A percentile compares a stretch with the other conserved stretches of the same genome.
These are phyloP conservation scores for Agrocybe chaxingu DNA, from an alignment of 768 basidiomycete genomes.

Conservation along the genomic window DNA sequence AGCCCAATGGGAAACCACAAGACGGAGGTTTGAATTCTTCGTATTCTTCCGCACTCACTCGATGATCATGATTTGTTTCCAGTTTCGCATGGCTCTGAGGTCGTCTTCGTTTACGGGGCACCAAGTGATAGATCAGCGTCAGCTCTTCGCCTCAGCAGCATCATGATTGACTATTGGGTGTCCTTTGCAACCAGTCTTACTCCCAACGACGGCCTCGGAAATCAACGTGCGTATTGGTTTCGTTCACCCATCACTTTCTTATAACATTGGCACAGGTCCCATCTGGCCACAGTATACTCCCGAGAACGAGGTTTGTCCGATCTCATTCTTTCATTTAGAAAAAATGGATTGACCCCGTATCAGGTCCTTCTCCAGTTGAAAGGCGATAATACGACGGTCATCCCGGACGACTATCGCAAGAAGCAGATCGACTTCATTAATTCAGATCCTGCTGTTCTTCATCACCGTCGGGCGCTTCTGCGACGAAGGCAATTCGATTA, in stretches of 20 bases:
- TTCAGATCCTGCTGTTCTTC: constrained; percentile 11
- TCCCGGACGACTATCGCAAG: constrained; percentile 29
- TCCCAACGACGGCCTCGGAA: constrained; percentile 32
- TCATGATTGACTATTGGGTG: constrained; percentile 38
- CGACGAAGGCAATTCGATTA: background rate
- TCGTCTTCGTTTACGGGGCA: constrained; percentile 27
- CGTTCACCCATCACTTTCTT: background rate
- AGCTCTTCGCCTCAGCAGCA: constrained; percentile 14
- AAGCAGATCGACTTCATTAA: constrained; percentile 29
- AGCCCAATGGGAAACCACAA: constrained; percentile 14
- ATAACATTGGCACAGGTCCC: constrained; percentile 14
- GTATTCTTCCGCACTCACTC: background rate
- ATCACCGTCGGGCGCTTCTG: background rate
- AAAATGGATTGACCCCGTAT: background rate
- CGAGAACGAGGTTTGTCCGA: constrained; percentile 14
- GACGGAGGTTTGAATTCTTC: constrained; percentile 3
- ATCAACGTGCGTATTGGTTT: constrained; percentile 16
- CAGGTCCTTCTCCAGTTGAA: constrained; percentile 30
- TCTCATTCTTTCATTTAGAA: background rate
- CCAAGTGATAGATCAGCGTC: constrained; percentile 14
- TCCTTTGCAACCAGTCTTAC: constrained; percentile 30
- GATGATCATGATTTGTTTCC: background rate
- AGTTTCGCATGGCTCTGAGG: constrained; percentile 28
- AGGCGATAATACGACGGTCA: constrained; percentile 22
- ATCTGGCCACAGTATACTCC: constrained; percentile 25